A percentile compares a stretch with the other conserved stretches of the same genome.
phyloP scores from a whole-genome alignment of 1,284 basidiomycete genomes.

The Heterobasidion parviporum region DNA sequence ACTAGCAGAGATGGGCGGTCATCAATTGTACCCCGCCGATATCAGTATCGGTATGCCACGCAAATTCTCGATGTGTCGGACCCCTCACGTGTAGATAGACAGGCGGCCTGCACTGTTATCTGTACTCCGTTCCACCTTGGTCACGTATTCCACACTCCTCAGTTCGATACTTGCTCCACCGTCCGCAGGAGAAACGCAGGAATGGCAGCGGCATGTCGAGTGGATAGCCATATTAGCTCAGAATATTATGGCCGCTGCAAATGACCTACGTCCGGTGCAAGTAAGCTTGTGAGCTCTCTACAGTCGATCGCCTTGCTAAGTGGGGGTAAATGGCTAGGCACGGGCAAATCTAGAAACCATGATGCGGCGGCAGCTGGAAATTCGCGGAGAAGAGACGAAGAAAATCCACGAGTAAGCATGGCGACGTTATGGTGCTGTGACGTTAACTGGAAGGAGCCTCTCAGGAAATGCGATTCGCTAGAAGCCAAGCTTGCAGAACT shows the following conservation, averaged over 20 bases:
- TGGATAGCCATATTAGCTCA: slow-evolving; percentile 72
- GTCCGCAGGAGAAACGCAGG: slow-evolving; percentile 37
- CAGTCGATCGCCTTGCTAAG: not conserved
- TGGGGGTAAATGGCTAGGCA: slow-evolving; percentile 32
- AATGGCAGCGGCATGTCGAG: slow-evolving; percentile 64
- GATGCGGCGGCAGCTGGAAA: slow-evolving; percentile 67
- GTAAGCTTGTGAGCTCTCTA: slow-evolving; percentile 23
- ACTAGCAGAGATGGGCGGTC: slow-evolving; percentile 59
- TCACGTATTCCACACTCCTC: slow-evolving; percentile 61
- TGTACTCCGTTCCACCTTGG: slow-evolving; percentile 60
- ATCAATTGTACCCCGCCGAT: slow-evolving; percentile 66
- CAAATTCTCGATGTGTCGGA: not conserved
- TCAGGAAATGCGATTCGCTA: slow-evolving; percentile 62
- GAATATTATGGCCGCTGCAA: slow-evolving; percentile 76
- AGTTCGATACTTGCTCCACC: slow-evolving; percentile 56
- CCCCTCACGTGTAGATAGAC: slow-evolving; percentile 32
- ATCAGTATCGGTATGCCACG: slow-evolving; percentile 47
- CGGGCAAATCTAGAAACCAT: slow-evolving; percentile 65
- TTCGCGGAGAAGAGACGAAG: slow-evolving; percentile 60
- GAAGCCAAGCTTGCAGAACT: slow-evolving; percentile 52
- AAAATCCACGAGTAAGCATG: slow-evolving; percentile 46
- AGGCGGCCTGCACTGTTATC: slow-evolving; percentile 61
- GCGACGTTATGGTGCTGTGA: slow-evolving; percentile 14
- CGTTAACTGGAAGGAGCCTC: not conserved
- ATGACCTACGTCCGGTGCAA: slow-evolving; percentile 75